Conservation (phyloP, 2,329 filamentous ascomycete species). For the Zymoseptoria ardabiliae region DNA sequence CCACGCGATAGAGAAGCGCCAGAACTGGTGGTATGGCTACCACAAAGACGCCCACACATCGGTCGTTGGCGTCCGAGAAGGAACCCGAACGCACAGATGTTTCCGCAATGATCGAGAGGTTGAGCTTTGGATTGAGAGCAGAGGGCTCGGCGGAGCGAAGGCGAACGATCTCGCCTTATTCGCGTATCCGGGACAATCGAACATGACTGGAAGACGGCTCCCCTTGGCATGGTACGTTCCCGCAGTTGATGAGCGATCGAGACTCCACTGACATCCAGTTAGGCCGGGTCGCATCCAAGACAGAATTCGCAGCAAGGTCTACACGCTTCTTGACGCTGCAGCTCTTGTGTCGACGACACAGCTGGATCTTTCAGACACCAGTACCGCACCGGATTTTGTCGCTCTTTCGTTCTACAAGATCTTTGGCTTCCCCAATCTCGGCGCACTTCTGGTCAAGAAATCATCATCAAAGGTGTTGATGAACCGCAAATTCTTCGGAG, state of each 20-base stretch:
- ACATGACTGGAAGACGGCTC: constrained; percentile 73
- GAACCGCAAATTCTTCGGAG: constrained; percentile 74
- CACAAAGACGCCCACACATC: constrained; percentile 81
- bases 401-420: constrained; percentile 90
- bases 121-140: constrained; percentile 53
- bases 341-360: constrained; percentile 69
- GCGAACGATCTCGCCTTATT: constrained; percentile 45
- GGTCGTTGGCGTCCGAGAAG: constrained; percentile 66
- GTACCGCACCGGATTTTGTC: constrained; percentile 78
- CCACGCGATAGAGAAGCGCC: constrained; percentile 27
- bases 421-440: constrained; percentile 87
- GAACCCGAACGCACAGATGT: constrained; percentile 59
- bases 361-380: constrained; percentile 58
- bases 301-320: constrained; percentile 30
- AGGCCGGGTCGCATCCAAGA: constrained; percentile 36
- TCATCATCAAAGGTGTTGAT: constrained; percentile 54
- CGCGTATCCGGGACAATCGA: constrained; percentile 83
- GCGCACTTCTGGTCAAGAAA: constrained; percentile 72
- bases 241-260: constrained; percentile 9
- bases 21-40: constrained; percentile 57
- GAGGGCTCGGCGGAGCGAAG: constrained; percentile 24
- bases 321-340: constrained; percentile 75
- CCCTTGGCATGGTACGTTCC: constrained; percentile 61
- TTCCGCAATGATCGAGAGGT: constrained; percentile 57
- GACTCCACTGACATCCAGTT: constrained; percentile 3